Base-by-base conservation (phyloP, 345 rosid species). In the Acer campestre region DNA sequence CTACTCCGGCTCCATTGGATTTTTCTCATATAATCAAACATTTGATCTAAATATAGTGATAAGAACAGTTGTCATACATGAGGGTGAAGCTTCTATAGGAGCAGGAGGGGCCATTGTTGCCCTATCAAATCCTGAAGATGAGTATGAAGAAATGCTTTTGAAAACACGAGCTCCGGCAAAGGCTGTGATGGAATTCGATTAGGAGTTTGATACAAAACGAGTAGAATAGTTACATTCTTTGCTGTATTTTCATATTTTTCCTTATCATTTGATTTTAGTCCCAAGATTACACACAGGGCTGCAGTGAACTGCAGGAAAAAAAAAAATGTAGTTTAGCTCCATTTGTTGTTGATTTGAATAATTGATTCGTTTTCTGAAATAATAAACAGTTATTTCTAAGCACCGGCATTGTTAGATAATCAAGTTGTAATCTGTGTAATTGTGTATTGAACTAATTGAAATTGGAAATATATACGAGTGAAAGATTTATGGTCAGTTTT, bases 61-160 rank as follows among this genome's bases (percentile, higher is more conserved):
- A 84, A 91, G 97, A 82, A 96, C 99, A 22, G 83, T 96, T 0
- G 88, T 94, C 49, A 84, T 96, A 78, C 97, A 94, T 53, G 90
- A 90, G 71, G 90, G 85, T 35, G 98, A 96, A 86, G 99, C 94
- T 78, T 85, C 98, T 0, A 90, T 94, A 58, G 98, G 99, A 56
- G 99, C 95, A 14, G 99, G 97, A 51, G 98, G 97, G 59, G 99
- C 98, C 2, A 88, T 96, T 3, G 90, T 92, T 62, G 89, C 99
- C 55, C 82, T 94, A 17, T 92, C 99, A 0, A 86, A 88, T 40
- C 98, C 98, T 0, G 94, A 91, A 84, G 94, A 88, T 14, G 99
- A 94, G 85, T 96, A 92, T 20, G 90, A 94, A 22, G 99, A 96
- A 80, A 96, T 96, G 99, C 46, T 91, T 76, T 77, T 94, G 82